Evolutionary conservation across 139 green algal species (phyloP).

Genomic region (Pseudopediastrum boryanum): DNA sequence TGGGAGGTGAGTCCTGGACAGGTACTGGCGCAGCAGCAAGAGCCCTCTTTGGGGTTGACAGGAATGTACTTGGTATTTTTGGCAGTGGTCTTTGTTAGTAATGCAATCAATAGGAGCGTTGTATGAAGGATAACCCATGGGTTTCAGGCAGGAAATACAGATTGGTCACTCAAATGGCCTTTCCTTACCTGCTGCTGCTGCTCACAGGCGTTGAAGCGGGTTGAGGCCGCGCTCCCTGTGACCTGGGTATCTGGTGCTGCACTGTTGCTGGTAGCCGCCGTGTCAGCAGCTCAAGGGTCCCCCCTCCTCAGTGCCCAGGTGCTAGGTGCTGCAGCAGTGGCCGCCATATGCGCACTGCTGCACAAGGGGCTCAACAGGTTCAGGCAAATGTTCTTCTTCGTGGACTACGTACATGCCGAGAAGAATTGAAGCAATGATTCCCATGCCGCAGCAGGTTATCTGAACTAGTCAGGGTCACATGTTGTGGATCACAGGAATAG

Average conservation of each 20-base stretch:
- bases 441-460: no score
- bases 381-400: conserved; percentile 35
- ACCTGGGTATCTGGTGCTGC: conserved; percentile 12
- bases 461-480: no score
- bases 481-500: no score
- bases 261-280: conserved; percentile 11
- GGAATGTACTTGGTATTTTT: neutral
- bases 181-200: conserved; percentile 7
- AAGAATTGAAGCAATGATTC: no score
- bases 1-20: neutral
- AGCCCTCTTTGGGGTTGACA: neutral
- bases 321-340: neutral
- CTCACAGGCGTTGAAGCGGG: conserved; percentile 10
- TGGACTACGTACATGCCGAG: conserved; percentile 36
- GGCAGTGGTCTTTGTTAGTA: neutral
- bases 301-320: neutral
- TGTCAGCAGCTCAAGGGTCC: conserved; percentile 13
- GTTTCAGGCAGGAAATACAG: neutral
- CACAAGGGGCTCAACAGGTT: conserved; percentile 16
- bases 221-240: conserved; percentile 24
- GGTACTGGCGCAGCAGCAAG: neutral
- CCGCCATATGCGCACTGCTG: neutral
- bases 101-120: neutral
- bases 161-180: neutral
- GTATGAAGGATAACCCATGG: neutral